Base-by-base conservation (phyloP, 495 filamentous ascomycete genomes). In the Xylaria palmicola region DNA sequence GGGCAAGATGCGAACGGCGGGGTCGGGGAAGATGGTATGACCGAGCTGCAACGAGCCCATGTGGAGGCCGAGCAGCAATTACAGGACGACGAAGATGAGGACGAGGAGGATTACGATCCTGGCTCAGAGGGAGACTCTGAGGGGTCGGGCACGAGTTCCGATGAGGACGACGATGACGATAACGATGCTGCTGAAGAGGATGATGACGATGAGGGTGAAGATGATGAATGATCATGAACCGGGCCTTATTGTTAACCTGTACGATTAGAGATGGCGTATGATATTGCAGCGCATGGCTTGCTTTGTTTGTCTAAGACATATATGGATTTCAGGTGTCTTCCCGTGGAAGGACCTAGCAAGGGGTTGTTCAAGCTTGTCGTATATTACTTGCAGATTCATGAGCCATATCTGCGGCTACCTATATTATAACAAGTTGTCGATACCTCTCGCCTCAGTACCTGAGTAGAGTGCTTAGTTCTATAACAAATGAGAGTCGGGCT, bases 51-150 rank as follows among this genome's bases (percentile, higher is more conserved):
- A 80, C 68, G 82, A 83, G 81, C 83, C 77, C 64, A 74, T 24
- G 56, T 65, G 36, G 79, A 80, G 60, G 80, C 71, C 4, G 78
- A 83, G 65, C 74, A 77, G 56, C 68, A 67, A 54, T 45, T 81
- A 53, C 85, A 90, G 69, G 83, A 88, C 45, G 83, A 86, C 3
- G 89, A 92, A 62, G 92, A 96, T 59, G 91, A 95, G 66, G 85
- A 91, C 24, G 92, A 93, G 65, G 93, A 96, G 72, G 93, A 96
- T 63, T 94, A 93, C 72, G 87, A 93, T 67, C 91, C 90, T 3
- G 91, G 88, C 1, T 89, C 85, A 62, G 90, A 88, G 0, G 87
- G 78, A 4, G 87, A 90, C 6, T 91, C 86, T 61, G 90, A 90
- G 22, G 89, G 88, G 4, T 84, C 80, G 32, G 90, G 85, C 29